Conservation (phyloP, 1,284 basidiomycete genomes). For the Ceratobasidium sp. region DNA sequence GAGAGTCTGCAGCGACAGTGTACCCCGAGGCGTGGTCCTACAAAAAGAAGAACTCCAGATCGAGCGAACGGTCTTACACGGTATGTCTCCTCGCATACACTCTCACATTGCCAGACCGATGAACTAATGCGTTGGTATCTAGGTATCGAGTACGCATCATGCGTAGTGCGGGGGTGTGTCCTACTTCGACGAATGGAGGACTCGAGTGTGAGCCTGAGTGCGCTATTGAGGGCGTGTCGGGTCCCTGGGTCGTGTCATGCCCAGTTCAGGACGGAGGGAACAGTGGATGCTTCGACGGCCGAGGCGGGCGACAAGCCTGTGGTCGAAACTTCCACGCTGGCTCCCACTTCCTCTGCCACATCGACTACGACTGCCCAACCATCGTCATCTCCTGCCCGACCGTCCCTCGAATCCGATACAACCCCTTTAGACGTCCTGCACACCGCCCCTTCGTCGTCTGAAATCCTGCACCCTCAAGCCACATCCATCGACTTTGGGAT, state of each 20-base stretch:
- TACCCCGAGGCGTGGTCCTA: conserved; percentile 6
- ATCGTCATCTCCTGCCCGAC: too few relatives aligned
- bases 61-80: conserved; percentile 25
- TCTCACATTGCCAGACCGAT: background rate
- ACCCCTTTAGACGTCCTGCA: conserved; percentile 29
- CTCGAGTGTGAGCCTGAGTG: conserved; percentile 31
- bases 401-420: conserved; percentile 11
- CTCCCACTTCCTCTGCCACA: background rate
- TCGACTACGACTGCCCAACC: too few relatives aligned
- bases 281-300: conserved; percentile 5
- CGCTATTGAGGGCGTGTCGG: conserved; percentile 32
- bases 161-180: conserved; percentile 28
- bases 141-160: conserved; percentile 36
- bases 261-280: conserved; percentile 27
- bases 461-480: conserved; percentile 22
- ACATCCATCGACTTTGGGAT: conserved; percentile 38
- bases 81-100: background rate
- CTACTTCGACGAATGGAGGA: conserved; percentile 36
- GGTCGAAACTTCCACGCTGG: background rate
- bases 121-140: background rate
- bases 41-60: conserved; percentile 13
- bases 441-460: background rate
- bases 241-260: conserved; percentile 38
- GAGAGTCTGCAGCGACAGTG: conserved; percentile 6
- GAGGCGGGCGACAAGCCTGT: conserved; percentile 11